Conservation (phyloP, 2,329 filamentous ascomycete species). For the Botryotinia narcissicola region DNA sequence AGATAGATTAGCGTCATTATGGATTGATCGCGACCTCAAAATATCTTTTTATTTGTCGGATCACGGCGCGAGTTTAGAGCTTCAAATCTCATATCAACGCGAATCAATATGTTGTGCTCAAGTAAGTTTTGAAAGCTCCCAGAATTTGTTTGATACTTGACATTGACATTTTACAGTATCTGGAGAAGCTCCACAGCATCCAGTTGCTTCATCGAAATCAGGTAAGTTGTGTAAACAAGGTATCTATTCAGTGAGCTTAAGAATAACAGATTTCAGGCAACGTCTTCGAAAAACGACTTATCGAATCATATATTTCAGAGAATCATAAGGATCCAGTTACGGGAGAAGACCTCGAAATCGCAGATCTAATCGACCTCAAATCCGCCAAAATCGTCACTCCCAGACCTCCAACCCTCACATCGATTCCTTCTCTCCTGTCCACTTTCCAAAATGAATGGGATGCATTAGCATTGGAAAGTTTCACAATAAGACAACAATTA, state of each 20-base stretch:
- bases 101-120: constrained; percentile 59
- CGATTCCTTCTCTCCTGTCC: constrained; percentile 88
- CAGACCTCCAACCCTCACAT: constrained; percentile 88
- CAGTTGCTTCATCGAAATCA: constrained; percentile 92
- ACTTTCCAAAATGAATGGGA: constrained; percentile 99
- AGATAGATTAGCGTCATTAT: constrained; percentile 1
- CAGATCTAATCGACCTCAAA: constrained; percentile 87
- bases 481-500: constrained; percentile 85
- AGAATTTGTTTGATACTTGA: constrained; percentile 27
- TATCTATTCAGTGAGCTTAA: constrained; percentile 22
- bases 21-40: constrained; percentile 21
- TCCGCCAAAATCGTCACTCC: constrained; percentile 80
- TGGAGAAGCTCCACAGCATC: constrained; percentile 91
- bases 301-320: constrained; percentile 92
- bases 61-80: constrained; percentile 30
- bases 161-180: constrained; percentile 62
- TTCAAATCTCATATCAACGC: constrained; percentile 26
- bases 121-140: constrained; percentile 49
- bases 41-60: constrained; percentile 19
- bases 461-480: constrained; percentile 84
- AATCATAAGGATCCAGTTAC: constrained; percentile 90
- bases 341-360: constrained; percentile 75
- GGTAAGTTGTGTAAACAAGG: constrained; percentile 53
- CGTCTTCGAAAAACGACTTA: constrained; percentile 91
- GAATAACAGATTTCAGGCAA: constrained; percentile 55